phyloP scores from a whole-genome alignment of 176 grass and related monocot genomes.

The Puya raimondii region DNA sequence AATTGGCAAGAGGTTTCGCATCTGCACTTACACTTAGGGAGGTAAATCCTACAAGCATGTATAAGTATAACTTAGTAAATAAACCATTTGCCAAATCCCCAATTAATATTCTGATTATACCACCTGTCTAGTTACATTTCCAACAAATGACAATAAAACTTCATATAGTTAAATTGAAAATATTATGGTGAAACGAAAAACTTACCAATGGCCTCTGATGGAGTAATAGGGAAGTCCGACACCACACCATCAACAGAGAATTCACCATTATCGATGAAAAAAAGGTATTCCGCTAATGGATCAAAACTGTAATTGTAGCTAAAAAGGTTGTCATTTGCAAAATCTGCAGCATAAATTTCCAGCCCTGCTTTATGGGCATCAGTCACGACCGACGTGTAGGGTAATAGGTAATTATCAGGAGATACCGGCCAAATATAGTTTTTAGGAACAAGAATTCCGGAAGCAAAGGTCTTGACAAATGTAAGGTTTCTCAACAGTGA shows the following conservation, averaged over 20 bases:
- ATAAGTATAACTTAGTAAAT: no score
- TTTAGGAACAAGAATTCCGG: constrained; percentile 85
- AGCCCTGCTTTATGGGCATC: constrained; percentile 57
- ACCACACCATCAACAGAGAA: constrained; percentile 87
- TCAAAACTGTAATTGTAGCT: constrained; percentile 93
- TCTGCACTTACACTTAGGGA: no score
- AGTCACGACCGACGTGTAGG: constrained; percentile 22
- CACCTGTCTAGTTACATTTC: background rate
- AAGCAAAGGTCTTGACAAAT: constrained; percentile 48
- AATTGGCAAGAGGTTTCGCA: no score
- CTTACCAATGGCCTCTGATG: constrained; percentile 68
- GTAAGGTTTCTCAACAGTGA: constrained; percentile 50
- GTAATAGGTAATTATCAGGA: constrained; percentile 40
- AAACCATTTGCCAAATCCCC: no score
- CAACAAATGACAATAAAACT: background rate
- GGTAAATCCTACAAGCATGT: no score
- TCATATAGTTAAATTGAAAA: background rate
- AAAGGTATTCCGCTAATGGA: constrained; percentile 59
- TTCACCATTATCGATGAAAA: constrained; percentile 28
- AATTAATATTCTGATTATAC: background rate
- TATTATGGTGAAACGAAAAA: constrained; percentile 3
- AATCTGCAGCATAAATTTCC: constrained; percentile 73
- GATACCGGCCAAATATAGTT: constrained; percentile 62
- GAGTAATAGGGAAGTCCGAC: constrained; percentile 61
- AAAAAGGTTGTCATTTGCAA: constrained; percentile 72